Evolutionary conservation across 1,284 basidiomycete genomes (phyloP).

Genomic region (Anthracocystis panici-leucophaei): DNA sequence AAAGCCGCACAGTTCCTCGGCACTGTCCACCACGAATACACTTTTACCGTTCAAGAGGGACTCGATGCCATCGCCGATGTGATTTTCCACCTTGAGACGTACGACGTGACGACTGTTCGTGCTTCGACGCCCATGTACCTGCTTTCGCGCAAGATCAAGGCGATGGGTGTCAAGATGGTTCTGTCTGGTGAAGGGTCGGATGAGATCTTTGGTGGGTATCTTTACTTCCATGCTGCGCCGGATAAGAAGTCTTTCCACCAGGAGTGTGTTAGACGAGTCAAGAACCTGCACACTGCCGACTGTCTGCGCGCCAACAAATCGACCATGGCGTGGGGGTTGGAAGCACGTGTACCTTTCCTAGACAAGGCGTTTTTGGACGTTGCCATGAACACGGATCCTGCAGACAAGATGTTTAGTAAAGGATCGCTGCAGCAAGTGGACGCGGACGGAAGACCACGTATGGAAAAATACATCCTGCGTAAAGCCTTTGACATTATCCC

Average conservation of each 20-base stretch:
- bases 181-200: slow-evolving; percentile 97
- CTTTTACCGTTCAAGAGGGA: slow-evolving; percentile 98
- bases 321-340: slow-evolving; percentile 99
- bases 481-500: slow-evolving; percentile 91
- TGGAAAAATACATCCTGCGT: slow-evolving; percentile 86
- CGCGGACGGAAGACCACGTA: slow-evolving; percentile 65
- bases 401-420: slow-evolving; percentile 91
- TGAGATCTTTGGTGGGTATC: slow-evolving; percentile 98
- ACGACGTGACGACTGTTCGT: slow-evolving; percentile 97
- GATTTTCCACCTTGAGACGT: slow-evolving; percentile 98
- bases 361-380: slow-evolving; percentile 96
- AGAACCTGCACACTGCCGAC: slow-evolving; percentile 97
- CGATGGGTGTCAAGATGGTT: slow-evolving; percentile 99
- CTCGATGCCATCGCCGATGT: slow-evolving; percentile 97
- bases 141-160: slow-evolving; percentile 97
- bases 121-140: slow-evolving; percentile 98
- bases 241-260: slow-evolving; percentile 91
- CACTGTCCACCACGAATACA: slow-evolving; percentile 96
- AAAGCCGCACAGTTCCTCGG: slow-evolving; percentile 94
- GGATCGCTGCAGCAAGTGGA: slow-evolving; percentile 82
- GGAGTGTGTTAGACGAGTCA: slow-evolving; percentile 93
- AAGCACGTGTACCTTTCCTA: slow-evolving; percentile 98
- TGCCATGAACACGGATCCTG: slow-evolving; percentile 89
- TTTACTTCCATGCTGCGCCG: slow-evolving; percentile 99
- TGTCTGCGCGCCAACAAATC: slow-evolving; percentile 99